phyloP scores from a whole-genome alignment of 1,284 basidiomycete species.

The Veloboletus limbatus region DNA sequence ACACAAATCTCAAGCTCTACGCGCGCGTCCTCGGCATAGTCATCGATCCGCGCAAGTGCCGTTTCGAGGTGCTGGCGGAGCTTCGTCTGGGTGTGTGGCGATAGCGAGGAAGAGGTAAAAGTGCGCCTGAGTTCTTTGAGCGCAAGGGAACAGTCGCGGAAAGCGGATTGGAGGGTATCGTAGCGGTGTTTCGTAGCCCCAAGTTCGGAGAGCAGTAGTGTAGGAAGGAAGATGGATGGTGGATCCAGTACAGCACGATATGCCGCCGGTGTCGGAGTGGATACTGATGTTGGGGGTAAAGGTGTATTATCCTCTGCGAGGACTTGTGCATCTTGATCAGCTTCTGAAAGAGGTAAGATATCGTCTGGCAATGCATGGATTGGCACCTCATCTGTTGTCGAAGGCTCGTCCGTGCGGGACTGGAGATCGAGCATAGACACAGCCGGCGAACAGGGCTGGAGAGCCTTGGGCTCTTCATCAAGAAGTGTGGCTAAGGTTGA shows the following conservation, averaged over 20 bases:
- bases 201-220: conserved; percentile 51
- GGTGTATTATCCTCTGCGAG: not conserved
- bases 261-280: not conserved
- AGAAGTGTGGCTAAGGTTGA: conserved; percentile 11
- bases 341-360: not conserved
- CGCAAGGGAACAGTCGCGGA: conserved; percentile 67
- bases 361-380: not conserved
- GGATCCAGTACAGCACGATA: not conserved
- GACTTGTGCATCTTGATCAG: not conserved
- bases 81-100: conserved; percentile 10
- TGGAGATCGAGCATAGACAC: conserved; percentile 20
- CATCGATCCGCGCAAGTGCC: conserved; percentile 66
- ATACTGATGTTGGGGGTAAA: not conserved
- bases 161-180: conserved; percentile 56
- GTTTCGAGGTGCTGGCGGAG: conserved; percentile 42
- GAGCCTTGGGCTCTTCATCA: conserved; percentile 6
- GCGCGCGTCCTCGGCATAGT: conserved; percentile 80
- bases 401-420: not conserved
- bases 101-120: conserved; percentile 25
- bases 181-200: conserved; percentile 51
- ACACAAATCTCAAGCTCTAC: conserved; percentile 85
- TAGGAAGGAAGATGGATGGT: conserved; percentile 14
- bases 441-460: conserved; percentile 14
- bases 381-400: not conserved
- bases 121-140: conserved; percentile 54